Conservation (phyloP, 768 basidiomycete species). For the Phaffia australis region DNA sequence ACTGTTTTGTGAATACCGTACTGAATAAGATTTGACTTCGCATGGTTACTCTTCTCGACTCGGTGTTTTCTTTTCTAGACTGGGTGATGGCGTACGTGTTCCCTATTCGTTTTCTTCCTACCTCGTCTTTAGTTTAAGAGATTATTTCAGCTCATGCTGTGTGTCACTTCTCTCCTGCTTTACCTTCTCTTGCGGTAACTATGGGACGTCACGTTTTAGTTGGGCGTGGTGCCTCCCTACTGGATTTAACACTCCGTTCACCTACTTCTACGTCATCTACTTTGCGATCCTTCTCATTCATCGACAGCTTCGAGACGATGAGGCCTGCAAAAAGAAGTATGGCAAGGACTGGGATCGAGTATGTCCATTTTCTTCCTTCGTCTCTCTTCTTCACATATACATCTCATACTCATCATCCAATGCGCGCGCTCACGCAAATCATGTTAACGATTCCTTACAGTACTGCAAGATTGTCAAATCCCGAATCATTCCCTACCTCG, state of each 20-base stretch:
- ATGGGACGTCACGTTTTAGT: slow-evolving; percentile 48
- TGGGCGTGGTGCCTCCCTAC: slow-evolving; percentile 89
- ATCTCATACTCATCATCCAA: not conserved
- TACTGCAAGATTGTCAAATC: slow-evolving; percentile 80
- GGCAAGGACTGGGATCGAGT: slow-evolving; percentile 78
- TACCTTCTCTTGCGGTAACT: slow-evolving; percentile 47
- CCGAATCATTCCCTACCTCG: slow-evolving; percentile 65
- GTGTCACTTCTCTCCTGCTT: not conserved
- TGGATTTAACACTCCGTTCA: slow-evolving; percentile 81
- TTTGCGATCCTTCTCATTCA: slow-evolving; percentile 83
- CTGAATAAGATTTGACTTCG: not conserved
- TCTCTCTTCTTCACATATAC: not conserved
- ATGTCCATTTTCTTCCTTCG: not conserved
- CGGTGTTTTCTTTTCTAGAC: slow-evolving; percentile 26
- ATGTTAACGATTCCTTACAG: slow-evolving; percentile 21
- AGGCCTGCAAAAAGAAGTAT: slow-evolving; percentile 85
- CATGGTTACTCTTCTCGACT: too few species aligned
- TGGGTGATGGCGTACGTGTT: slow-evolving; percentile 39
- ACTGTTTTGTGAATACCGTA: not conserved
- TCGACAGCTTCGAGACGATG: slow-evolving; percentile 81
- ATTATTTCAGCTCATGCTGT: not conserved
- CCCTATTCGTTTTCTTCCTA: not conserved
- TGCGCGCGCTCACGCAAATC: not conserved
- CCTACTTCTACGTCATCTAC: slow-evolving; percentile 88
- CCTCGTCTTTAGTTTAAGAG: not conserved